Evolutionary conservation across 225 moss, liverwort and hornwort genomes (phyloP), one percentile per base, ranked within the genome.

Genomic region (Sphagnum tenellum): DNA sequence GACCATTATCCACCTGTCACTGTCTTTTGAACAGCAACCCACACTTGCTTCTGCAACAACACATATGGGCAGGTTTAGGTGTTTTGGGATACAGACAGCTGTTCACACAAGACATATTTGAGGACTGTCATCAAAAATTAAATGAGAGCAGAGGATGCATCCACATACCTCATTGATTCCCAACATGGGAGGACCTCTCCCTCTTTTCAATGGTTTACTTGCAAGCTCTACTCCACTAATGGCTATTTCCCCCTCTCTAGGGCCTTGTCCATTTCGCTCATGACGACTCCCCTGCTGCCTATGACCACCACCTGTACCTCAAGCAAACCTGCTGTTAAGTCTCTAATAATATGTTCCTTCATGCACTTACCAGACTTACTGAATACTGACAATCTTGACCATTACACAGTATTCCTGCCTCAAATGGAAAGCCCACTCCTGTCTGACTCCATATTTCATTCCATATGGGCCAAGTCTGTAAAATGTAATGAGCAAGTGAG

Each of bases 11-110:
- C 73, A 64, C 86, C 84, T 65, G 89, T 77, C 75, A 81, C 89
- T 66, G 93, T 71, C 82, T 89, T 94, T 47, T 89, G 89, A 71
- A 94, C 93, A 82, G 93, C 93, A 86, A 94, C 89, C 93, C 93
- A 94, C 52, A 94, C 93, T 86, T 94, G 93, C 61, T 89, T 94
- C 89, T 94, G 91, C 72, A 76, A 64, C 76, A 81, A 77, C 57
- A 60, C 49, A 57, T 48, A 29, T 29, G 29, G 29, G 29, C 29
- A 29, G 29, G 29, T 29, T 29, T 29, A 29, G 29, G 29, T 29
- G 29, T 29, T 29, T 29, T 29, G 29, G 29, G 29, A 29, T 29
- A 29, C 29, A 29, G 29, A 29, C 29, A 29, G 29, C 29, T 29
- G 29, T 29, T 29, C 29, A 56, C 55, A 9, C 9, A 56, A 56